Conservation (phyloP, 1,139 yeast genomes). For the Taphrina deformans region DNA sequence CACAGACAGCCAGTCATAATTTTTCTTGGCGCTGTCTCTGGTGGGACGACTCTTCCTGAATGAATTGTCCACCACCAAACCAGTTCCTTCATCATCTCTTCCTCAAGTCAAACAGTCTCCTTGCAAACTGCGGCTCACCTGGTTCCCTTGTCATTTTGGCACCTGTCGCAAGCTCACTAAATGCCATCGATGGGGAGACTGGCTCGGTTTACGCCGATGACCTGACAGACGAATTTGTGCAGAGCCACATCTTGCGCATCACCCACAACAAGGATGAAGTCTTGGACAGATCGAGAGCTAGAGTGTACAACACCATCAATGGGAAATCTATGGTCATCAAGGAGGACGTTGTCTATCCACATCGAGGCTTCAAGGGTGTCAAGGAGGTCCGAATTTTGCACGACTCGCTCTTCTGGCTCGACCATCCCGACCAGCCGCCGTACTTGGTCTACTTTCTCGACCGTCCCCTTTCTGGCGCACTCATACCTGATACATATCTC, state of each 20-base stretch:
- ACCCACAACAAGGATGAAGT: slow-evolving; percentile 16
- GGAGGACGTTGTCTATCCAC: slow-evolving; percentile 29
- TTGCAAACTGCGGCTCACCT: slow-evolving; percentile 4
- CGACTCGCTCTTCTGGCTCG: slow-evolving; percentile 33
- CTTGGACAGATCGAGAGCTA: slow-evolving; percentile 44
- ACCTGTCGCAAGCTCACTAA: slow-evolving; percentile 26
- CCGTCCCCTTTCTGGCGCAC: slow-evolving; percentile 24
- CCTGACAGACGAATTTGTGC: slow-evolving; percentile 27
- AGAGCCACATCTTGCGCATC: slow-evolving; percentile 23
- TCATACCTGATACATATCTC: not conserved
- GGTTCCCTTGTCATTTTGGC: slow-evolving; percentile 15
- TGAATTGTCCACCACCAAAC: slow-evolving; percentile 31
- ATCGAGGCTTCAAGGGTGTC: slow-evolving; percentile 33
- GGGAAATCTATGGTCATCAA: slow-evolving; percentile 34
- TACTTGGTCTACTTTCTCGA: slow-evolving; percentile 32
- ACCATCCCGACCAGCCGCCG: slow-evolving; percentile 19
- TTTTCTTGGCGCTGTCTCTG: too few relatives aligned
- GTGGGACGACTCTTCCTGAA: not conserved
- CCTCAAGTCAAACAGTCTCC: slow-evolving; percentile 10
- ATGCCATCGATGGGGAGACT: slow-evolving; percentile 20
- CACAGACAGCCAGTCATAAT: too few relatives aligned
- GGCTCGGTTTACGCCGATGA: slow-evolving; percentile 9
- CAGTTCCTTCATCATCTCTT: slow-evolving; percentile 20
- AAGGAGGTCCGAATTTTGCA: slow-evolving; percentile 32
- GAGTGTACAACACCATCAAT: slow-evolving; percentile 35